Evolutionary conservation across 768 basidiomycete species (phyloP), one percentile per base, ranked within the genome.

Genomic region (Lepiota subincarnata): DNA sequence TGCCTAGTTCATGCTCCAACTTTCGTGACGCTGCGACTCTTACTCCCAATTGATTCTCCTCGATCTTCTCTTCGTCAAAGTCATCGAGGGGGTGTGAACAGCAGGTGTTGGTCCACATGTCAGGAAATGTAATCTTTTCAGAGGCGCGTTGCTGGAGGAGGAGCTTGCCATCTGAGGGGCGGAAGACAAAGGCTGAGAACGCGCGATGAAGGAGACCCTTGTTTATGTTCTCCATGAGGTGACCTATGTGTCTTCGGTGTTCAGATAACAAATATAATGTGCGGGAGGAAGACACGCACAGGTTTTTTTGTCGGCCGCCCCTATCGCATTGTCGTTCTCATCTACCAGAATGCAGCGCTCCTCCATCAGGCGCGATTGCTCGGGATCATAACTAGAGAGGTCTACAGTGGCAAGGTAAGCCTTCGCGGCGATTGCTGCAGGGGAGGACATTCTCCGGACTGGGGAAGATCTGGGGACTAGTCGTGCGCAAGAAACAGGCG

Each of bases 41-140:
- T 26, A 97, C 95, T 50, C 95, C 95, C 63, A 81, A 74, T 67
- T 97, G 89, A 34, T 83, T 80, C 59, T 73, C 61, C 70, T 90
- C 89, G 6, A 83, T 67, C 72, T 86, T 92, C 71, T 93, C 87
- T 59, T 82, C 80, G 57, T 86, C 87, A 59, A 93, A 91, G 71
- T 98, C 97, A 61, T 91, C 86, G 46, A 99, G 77, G 14, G 96
- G 96, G 66, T 99, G 96, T 19, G 92, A 94, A 73, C 96, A 99
- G 68, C 97, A 99, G 6, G 97, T 98, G 71, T 99, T 99, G 28
- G 97, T 99, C 97, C 97, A 99, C 94, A 98, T 94, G 62, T 91
- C 81, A 4, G 97, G 97, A 74, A 99, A 99, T 6, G 97, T 99
- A 66, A 99, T 99, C 77, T 99, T 99, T 74, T 96, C 94, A n/a